phyloP scores from a whole-genome alignment of 75 land plant species.

The Larix kaempferi region DNA sequence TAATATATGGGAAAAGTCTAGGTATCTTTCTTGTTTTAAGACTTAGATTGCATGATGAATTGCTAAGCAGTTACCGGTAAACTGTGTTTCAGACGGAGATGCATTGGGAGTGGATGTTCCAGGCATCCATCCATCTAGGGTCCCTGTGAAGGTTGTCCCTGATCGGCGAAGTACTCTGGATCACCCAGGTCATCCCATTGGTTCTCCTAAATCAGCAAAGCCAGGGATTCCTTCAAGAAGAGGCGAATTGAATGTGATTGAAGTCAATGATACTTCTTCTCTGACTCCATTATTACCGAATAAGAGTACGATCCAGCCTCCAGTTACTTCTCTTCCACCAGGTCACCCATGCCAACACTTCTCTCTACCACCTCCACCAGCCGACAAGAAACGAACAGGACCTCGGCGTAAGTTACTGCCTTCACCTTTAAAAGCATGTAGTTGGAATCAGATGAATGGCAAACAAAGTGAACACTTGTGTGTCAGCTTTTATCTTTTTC shows the following conservation, averaged over 20 bases:
- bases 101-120: neutral
- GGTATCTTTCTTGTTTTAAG: neutral
- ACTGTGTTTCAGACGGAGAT: neutral
- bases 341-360: conserved; percentile 74
- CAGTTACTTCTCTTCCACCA: conserved; percentile 33
- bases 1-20: neutral
- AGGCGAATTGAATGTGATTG: too few relatives aligned
- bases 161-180: neutral
- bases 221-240: neutral
- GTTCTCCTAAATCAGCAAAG: neutral
- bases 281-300: neutral
- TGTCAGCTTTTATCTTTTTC: neutral
- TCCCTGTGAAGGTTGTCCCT: neutral
- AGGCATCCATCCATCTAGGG: neutral
- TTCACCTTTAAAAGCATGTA: conserved; percentile 3
- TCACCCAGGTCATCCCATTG: neutral
- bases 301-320: neutral
- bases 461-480: neutral
- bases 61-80: neutral
- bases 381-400: conserved; percentile 87
- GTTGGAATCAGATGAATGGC: neutral
- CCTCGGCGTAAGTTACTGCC: conserved; percentile 69
- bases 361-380: conserved; percentile 75
- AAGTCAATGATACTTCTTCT: neutral
- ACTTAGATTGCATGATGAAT: neutral